Percentiles rank a stretch among this genome's conserved stretches.
phyloP scores from a whole-genome alignment of 495 filamentous ascomycete genomes.

The Cladorrhinum samala region DNA sequence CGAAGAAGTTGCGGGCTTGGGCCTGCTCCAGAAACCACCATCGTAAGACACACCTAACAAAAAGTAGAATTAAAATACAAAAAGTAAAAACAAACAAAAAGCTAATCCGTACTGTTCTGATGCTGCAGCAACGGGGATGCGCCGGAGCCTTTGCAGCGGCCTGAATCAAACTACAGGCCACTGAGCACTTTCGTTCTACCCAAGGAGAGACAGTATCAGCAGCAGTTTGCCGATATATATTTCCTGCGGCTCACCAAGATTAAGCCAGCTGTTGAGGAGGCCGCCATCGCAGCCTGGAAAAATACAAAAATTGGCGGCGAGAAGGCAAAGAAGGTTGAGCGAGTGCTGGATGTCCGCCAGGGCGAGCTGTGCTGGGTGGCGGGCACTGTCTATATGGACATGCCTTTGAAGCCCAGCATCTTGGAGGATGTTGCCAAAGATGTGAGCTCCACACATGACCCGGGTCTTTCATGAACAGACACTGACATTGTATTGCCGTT shows the following conservation, averaged over 20 bases:
- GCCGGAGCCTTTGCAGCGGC: conserved; percentile 35
- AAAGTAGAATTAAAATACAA: too few relatives aligned
- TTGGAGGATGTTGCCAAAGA: conserved; percentile 92
- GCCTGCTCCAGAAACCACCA: conserved; percentile 29
- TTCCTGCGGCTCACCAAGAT: conserved; percentile 84
- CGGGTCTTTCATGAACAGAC: not conserved
- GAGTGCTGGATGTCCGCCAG: conserved; percentile 92
- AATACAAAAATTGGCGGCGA: conserved; percentile 75
- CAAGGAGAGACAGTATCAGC: conserved; percentile 72
- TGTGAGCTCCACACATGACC: conserved; percentile 41
- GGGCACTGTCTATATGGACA: conserved; percentile 94
- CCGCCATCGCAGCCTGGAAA: conserved; percentile 70
- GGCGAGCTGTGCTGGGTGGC: conserved; percentile 93
- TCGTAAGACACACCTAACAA: conserved; percentile 13
- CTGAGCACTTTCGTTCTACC: conserved; percentile 66
- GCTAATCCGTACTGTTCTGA: conserved; percentile 7
- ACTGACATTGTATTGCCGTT: not conserved
- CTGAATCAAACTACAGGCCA: conserved; percentile 64
- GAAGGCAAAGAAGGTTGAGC: conserved; percentile 63
- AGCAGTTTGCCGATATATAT: conserved; percentile 97
- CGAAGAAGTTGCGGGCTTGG: conserved; percentile 21
- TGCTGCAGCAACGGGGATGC: conserved; percentile 32
- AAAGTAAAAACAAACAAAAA: too few relatives aligned
- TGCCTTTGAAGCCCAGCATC: conserved; percentile 95
- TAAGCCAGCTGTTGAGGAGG: conserved; percentile 72